Evolutionary conservation across 2,329 filamentous ascomycete genomes (phyloP).

Genomic region (Beauveria medogensis): DNA sequence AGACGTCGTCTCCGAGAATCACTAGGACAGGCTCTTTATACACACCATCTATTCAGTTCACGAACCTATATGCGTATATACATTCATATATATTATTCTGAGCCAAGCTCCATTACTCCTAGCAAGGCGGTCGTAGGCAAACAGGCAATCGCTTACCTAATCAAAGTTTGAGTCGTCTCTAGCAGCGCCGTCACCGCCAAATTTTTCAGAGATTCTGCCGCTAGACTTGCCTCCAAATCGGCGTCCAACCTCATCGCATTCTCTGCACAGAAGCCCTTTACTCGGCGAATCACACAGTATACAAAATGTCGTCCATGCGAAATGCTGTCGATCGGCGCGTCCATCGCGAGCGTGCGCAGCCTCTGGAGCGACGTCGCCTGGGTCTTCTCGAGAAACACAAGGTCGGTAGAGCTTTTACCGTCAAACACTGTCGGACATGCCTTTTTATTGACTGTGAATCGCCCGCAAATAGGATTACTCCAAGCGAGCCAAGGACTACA

Average conservation of each 20-base stretch:
- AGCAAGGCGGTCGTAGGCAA: no score
- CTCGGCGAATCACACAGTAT: background rate
- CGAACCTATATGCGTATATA: no score
- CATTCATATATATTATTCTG: fast-evolving
- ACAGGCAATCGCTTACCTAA: no score
- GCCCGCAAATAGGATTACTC: slow-evolving; percentile 46
- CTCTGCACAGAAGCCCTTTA: background rate
- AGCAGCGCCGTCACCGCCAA: slow-evolving; percentile 25
- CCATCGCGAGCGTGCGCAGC: slow-evolving; percentile 85
- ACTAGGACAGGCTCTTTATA: no score
- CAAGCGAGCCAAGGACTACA: slow-evolving; percentile 57
- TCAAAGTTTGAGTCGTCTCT: no score
- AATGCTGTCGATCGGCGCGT: slow-evolving; percentile 70
- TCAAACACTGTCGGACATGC: no score
- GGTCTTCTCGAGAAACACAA: slow-evolving; percentile 96
- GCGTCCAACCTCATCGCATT: background rate
- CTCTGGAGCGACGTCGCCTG: slow-evolving; percentile 72
- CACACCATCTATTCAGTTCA: no score
- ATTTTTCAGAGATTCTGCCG: slow-evolving; percentile 31
- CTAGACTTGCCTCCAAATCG: background rate
- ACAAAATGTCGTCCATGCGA: slow-evolving; percentile 46
- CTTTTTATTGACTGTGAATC: background rate
- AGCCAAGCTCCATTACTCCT: no score
- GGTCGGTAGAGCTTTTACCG: slow-evolving; percentile 31
- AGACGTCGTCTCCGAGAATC: no score